A percentile compares a stretch with the other conserved stretches of the same genome.
Evolutionary conservation across 1,284 basidiomycete genomes (phyloP).

Genomic region (Cryptococcus sp.): DNA sequence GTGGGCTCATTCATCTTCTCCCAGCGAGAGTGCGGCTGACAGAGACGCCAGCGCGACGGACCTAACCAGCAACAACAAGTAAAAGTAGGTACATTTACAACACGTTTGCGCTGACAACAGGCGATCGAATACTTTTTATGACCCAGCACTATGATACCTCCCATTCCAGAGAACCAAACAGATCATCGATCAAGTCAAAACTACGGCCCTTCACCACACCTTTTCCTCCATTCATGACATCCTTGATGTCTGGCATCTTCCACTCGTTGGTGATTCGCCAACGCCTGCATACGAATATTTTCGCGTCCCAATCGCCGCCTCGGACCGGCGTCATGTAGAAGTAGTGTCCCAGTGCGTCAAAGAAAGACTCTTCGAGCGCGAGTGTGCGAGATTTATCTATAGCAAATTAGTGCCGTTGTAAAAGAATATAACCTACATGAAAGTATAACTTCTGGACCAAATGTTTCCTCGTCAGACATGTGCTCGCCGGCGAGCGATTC

Average conservation of each 20-base stretch:
- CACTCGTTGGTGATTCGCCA: conserved; percentile 44
- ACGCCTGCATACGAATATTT: conserved; percentile 45
- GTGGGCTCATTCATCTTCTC: conserved; percentile 18
- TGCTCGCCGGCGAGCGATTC: conserved; percentile 14
- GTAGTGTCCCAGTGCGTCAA: conserved; percentile 44
- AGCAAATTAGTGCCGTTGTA: background rate
- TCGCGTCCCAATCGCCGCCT: conserved; percentile 36
- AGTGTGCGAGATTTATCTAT: conserved; percentile 48
- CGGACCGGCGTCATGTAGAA: conserved; percentile 43
- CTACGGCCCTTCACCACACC: conserved; percentile 39
- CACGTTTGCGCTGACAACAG: conserved; percentile 19
- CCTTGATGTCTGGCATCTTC: conserved; percentile 33
- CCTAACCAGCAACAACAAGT: conserved; percentile 50
- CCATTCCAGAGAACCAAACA: conserved; percentile 45
- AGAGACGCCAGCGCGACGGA: conserved; percentile 43
- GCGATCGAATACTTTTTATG: conserved; percentile 52
- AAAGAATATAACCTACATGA: conserved; percentile 36
- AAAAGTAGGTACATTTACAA: conserved; percentile 24
- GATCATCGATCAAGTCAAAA: conserved; percentile 41
- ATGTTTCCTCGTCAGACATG: conserved; percentile 18
- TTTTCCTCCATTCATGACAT: conserved; percentile 43
- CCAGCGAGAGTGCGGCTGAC: conserved; percentile 4
- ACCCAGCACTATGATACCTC: conserved; percentile 21
- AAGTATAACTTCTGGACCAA: conserved; percentile 48
- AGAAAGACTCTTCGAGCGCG: conserved; percentile 50